These are phyloP conservation scores for Hypoxylon sp. DNA, from an alignment of 2,329 filamentous ascomycete genomes.

Conservation along the genomic window DNA sequence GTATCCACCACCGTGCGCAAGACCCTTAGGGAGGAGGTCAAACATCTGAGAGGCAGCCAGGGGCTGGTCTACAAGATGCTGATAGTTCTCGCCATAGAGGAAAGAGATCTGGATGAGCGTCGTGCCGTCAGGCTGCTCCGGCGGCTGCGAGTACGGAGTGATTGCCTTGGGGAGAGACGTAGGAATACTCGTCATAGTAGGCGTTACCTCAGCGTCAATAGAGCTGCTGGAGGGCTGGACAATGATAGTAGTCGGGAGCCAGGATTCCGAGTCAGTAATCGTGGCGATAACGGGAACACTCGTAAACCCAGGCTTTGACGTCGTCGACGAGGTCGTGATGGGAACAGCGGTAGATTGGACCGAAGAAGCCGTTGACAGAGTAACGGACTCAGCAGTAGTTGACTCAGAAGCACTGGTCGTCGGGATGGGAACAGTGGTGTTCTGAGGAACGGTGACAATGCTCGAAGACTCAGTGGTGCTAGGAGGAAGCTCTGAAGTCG, in stretches of 20 bases:
- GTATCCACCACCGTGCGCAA: conserved; percentile 71
- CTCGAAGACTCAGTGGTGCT: conserved; percentile 22
- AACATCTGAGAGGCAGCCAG: conserved; percentile 87
- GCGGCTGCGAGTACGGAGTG: conserved; percentile 67
- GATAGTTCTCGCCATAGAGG: conserved; percentile 80
- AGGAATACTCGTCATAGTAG: conserved; percentile 64
- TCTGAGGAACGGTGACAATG: conserved; percentile 21
- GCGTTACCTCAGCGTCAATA: conserved; percentile 48
- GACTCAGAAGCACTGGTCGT: conserved; percentile 19
- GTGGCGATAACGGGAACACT: conserved; percentile 54
- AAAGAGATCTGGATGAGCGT: conserved; percentile 87
- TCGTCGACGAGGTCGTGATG: conserved; percentile 18
- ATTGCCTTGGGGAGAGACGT: conserved; percentile 77
- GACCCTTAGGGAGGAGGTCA: conserved; percentile 73
- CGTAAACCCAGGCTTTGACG: conserved; percentile 41
- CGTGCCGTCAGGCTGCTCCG: conserved; percentile 66
- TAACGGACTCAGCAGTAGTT: conserved; percentile 14
- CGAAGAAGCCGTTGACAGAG: conserved; percentile 5
- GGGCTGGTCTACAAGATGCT: conserved; percentile 76
- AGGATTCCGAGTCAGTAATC: conserved; percentile 54
- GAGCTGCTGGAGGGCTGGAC: conserved; percentile 59
- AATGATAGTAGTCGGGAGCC: conserved; percentile 69
- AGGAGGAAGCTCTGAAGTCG: conserved; percentile 19
- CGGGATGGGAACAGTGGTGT: conserved; percentile 28
- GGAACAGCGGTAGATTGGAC: conserved; percentile 9